These are phyloP conservation scores for Aspergillus baeticus DNA, from an alignment of 495 filamentous ascomycete genomes.

Conservation along the genomic window DNA sequence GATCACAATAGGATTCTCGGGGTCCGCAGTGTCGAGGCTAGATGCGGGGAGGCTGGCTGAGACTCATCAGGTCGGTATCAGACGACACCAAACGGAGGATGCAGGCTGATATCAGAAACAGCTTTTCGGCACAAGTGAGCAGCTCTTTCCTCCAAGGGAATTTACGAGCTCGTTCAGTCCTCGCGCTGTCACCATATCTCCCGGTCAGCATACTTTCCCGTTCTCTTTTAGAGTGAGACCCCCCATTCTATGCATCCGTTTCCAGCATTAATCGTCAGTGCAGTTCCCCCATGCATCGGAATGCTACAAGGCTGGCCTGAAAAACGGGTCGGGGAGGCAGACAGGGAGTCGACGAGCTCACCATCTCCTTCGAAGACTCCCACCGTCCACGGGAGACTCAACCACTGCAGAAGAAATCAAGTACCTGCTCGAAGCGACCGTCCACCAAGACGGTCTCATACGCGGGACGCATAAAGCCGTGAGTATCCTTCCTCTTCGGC, in stretches of 20 bases:
- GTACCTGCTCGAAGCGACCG: slow-evolving; percentile 11
- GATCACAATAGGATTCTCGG: neutral
- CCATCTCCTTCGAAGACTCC: slow-evolving; percentile 18
- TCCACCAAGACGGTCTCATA: slow-evolving; percentile 6
- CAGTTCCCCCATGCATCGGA: slow-evolving; percentile 13
- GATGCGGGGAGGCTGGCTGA: neutral
- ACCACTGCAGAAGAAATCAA: slow-evolving; percentile 7
- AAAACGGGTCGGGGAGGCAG: neutral
- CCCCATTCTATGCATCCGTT: too few species aligned
- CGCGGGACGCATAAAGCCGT: neutral
- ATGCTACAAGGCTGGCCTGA: slow-evolving; percentile 1
- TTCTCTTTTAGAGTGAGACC: slow-evolving; percentile 10
- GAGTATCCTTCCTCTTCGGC: neutral
- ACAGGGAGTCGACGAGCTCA: neutral
- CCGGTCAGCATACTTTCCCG: slow-evolving; percentile 4
- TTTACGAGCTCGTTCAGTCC: neutral
- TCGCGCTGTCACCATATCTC: neutral
- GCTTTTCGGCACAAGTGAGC: neutral
- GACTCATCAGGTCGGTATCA: slow-evolving; percentile 8
- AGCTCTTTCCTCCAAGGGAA: slow-evolving; percentile 8
- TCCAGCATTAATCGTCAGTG: neutral
- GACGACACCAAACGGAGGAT: too few species aligned
- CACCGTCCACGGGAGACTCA: slow-evolving; percentile 9
- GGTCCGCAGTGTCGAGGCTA: neutral
- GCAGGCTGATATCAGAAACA: neutral